phyloP scores from a whole-genome alignment of 2,329 filamentous ascomycete genomes.

The Fusarium clavum region DNA sequence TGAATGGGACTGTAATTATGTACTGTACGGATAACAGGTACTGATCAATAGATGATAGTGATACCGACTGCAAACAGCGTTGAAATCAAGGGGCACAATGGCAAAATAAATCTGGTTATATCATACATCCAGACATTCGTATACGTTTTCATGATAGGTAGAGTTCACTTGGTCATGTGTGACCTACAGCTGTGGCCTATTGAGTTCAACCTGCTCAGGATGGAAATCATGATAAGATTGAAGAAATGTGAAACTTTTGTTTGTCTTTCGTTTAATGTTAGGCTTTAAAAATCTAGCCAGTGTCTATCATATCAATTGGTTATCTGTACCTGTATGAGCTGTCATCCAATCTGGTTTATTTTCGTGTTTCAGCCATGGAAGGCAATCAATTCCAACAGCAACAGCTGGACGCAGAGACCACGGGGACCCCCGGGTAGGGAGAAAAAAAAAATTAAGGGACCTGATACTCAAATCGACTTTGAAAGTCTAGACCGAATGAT shows the following conservation, averaged over 20 bases:
- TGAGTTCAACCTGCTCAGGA: neutral
- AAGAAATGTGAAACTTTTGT: neutral
- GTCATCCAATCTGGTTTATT: slow-evolving; percentile 9
- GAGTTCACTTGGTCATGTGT: neutral
- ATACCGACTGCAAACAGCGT: neutral
- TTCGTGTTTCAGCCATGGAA: slow-evolving; percentile 13
- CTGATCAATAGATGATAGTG: neutral
- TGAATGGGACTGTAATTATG: neutral
- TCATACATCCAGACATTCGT: neutral
- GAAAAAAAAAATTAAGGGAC: slow-evolving; percentile 32
- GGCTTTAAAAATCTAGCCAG: neutral
- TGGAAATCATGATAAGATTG: neutral
- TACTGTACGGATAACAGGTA: neutral
- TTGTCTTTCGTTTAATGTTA: neutral
- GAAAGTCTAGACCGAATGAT: slow-evolving; percentile 35
- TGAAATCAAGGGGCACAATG: neutral
- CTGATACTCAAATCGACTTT: slow-evolving; percentile 20
- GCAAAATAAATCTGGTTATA: neutral
- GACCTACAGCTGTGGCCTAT: neutral
- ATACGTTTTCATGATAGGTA: neutral
- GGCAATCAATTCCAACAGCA: neutral
- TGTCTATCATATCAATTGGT: slow-evolving; percentile 1
- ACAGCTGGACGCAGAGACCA: slow-evolving; percentile 4
- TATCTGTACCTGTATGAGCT: neutral
- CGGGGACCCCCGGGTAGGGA: slow-evolving; percentile 5